Evolutionary conservation across 768 basidiomycete genomes (phyloP), one percentile per base, ranked within the genome.

Genomic region (Rickenella mellea): DNA sequence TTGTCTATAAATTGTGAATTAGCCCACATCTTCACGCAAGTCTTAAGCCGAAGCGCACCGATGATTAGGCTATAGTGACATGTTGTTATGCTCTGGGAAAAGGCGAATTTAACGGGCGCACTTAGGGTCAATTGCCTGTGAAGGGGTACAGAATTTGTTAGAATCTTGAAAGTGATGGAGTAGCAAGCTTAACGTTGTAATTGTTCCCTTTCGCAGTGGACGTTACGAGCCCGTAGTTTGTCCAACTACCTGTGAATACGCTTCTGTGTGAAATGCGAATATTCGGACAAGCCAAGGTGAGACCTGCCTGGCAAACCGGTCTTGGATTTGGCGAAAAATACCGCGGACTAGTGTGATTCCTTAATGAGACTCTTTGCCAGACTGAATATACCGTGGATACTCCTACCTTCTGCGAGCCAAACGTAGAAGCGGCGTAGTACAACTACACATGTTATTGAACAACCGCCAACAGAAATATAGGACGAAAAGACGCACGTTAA

Each of bases 111-210:
- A 26, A 26, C 35, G 24, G 2, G 57, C 68, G 44, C 47, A 71
- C 71, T 71, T 71, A 24, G 73, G 72, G 51, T 74, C 74, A 49
- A 74, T 74, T 5, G 74, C 71, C 69, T 73, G 42, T 19, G 25
- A 14, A 25, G 9, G 30, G 26, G 3, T 35, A 37, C 14, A 29
- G 28, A 17, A 20, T 19, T 31, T 15, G 17, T 3, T 25, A 27
- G 25, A 21, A 46, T 3, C 6, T 37, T 27, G 1, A 6, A 14
- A 14, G 8, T 20, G 27, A 29, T 12, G 28, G 5, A 35, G 24
- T 36, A 15, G 39, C 2, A n/a, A 47, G 61, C 26, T 44, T n/a
- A n/a, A 68, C 69, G 46, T 72, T 72, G 49, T 68, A 69, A 20
- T 40, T 44, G 45, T 66, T 62, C 14, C 58, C 51, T 12, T 48